Percentiles rank a stretch among this genome's conserved stretches.
Conservation (phyloP, 179 eudicot genomes). For the Beta lomatogona region DNA sequence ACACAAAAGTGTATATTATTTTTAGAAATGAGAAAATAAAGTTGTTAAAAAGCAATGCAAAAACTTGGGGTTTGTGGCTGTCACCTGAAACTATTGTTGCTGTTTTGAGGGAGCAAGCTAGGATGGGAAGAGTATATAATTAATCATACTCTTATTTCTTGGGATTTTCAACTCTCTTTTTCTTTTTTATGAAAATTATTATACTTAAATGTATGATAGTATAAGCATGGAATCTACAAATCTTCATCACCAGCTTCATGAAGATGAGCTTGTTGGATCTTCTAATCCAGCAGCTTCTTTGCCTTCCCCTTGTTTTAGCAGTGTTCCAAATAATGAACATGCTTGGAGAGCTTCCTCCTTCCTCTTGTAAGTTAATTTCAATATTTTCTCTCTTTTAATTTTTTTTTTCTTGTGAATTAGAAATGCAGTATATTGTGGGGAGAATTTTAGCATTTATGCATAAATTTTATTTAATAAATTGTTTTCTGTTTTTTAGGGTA, state of each 20-base stretch:
- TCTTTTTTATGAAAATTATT: not conserved
- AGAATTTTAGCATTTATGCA: not conserved
- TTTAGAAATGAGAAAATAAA: not conserved
- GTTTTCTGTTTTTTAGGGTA: not conserved
- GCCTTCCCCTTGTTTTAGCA: slow-evolving; percentile 37
- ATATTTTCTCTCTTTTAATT: no score
- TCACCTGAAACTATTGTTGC: slow-evolving; percentile 53
- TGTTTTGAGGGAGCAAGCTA: slow-evolving; percentile 27
- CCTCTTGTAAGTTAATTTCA: slow-evolving; percentile 54
- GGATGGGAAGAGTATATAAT: slow-evolving; percentile 13
- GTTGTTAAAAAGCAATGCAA: slow-evolving; percentile 33
- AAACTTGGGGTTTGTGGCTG: slow-evolving; percentile 46
- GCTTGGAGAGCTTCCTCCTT: slow-evolving; percentile 50
- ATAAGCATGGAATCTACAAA: slow-evolving; percentile 66
- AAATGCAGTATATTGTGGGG: not conserved
- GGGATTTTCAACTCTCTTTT: slow-evolving; percentile 72
- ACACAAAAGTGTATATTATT: slow-evolving; percentile 55
- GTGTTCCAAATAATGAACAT: slow-evolving; percentile 31
- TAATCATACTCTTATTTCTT: slow-evolving; percentile 37
- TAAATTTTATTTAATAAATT: not conserved
- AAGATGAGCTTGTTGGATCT: slow-evolving; percentile 39
- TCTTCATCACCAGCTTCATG: slow-evolving; percentile 43
- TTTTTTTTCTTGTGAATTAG: not conserved
- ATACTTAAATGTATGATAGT: slow-evolving; percentile 15
- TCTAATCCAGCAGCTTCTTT: slow-evolving; percentile 28